Base-by-base conservation (phyloP, 2,329 filamentous ascomycete genomes). In the Penicillium corylophilum region DNA sequence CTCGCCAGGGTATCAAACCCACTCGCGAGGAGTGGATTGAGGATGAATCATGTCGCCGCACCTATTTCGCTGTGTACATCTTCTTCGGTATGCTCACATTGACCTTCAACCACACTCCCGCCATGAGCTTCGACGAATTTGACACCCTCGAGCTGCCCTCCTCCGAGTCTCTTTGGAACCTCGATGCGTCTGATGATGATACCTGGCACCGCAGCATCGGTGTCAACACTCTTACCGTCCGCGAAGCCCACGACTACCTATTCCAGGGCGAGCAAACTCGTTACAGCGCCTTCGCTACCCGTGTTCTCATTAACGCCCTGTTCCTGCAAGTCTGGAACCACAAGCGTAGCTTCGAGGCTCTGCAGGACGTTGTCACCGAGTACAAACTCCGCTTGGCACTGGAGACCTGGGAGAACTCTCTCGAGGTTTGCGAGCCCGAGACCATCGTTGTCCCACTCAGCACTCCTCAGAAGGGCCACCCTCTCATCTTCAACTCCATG, bases 251-350 rank as follows among this genome's bases (percentile, higher is more conserved):
- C 67, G 91, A 95, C 73, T 92, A 91, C 56, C 83, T 99, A 4
- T 97, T 97, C 79, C 91, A 96, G 71, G 94, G 93, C 58, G 90
- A 96, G 69, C 83, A 84, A 51, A 83, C 93, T 46, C 87, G 88
- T 63, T 99, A 97, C 79, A 97, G 93, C 68, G 93, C 93, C 1
- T 99, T 97, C 70, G 93, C 92, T 5, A 95, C 94, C 10, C 90
- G 94, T 56, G 90, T 97, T 59, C 95, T 99, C 90, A 96, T 97
- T 81, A 99, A 97, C 67, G 93, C 94, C 10, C 80, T 99, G 59
- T 99, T 97, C 80, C 82, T 99, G 44, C 94, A 97, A 73, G 93
- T 97, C 2, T 99, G 94, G 94, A 95, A 96, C 69, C 90, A 97
- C 78, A 96, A 96, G 82, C 89, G 94, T 67, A 96, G 90, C 71